These are phyloP conservation scores for Debaryomyces maramus DNA, from an alignment of 805 yeast species.

Conservation along the genomic window DNA sequence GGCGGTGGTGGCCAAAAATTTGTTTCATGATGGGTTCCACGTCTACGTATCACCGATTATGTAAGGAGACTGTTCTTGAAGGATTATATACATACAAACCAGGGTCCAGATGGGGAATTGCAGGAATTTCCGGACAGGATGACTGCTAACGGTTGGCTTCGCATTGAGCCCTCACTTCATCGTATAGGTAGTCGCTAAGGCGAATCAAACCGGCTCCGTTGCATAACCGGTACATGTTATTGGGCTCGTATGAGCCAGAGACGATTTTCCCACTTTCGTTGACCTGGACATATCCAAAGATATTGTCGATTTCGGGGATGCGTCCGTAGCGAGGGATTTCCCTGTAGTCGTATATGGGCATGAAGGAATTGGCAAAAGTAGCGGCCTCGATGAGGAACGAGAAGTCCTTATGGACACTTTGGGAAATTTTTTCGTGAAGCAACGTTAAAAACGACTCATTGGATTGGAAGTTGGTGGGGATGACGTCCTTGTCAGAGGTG, in stretches of 20 bases:
- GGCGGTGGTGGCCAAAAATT: no score
- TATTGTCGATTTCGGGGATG: slow-evolving; percentile 68
- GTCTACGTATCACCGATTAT: no score
- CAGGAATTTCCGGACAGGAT: no score
- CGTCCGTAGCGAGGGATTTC: slow-evolving; percentile 64
- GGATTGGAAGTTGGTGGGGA: slow-evolving; percentile 23
- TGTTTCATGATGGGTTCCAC: no score
- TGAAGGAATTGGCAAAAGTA: slow-evolving; percentile 49
- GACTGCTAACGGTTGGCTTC: slow-evolving; percentile 14
- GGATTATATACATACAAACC: no score
- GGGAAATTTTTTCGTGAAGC: slow-evolving; percentile 27
- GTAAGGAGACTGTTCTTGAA: no score
- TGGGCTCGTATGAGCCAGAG: slow-evolving; percentile 54
- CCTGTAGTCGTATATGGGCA: slow-evolving; percentile 75
- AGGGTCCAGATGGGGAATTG: no score
- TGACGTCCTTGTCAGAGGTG: slow-evolving; percentile 9
- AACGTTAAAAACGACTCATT: slow-evolving; percentile 28
- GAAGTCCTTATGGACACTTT: slow-evolving; percentile 43
- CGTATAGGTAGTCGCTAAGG: slow-evolving; percentile 52
- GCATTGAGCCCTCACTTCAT: slow-evolving; percentile 35
- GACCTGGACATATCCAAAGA: slow-evolving; percentile 68
- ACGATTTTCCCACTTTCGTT: slow-evolving; percentile 54
- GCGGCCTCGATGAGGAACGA: slow-evolving; percentile 57
- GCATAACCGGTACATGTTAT: slow-evolving; percentile 56
- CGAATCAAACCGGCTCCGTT: slow-evolving; percentile 50